Evolutionary conservation across 306 rosid genomes (phyloP).

Genomic region (Mimosa bimucronata): DNA sequence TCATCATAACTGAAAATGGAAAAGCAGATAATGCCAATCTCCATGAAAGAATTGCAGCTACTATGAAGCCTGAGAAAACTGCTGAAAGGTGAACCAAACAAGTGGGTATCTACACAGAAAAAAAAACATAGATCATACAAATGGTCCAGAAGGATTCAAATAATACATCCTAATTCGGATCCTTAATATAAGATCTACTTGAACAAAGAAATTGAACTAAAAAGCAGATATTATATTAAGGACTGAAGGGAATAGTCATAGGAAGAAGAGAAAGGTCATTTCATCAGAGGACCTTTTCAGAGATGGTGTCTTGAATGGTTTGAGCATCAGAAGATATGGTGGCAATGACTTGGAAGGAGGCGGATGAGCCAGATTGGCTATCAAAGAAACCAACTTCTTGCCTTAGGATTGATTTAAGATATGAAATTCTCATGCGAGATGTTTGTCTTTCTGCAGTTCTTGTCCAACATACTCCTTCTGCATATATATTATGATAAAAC

Average conservation of each 20-base stretch:
- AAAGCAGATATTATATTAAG: too few relatives aligned
- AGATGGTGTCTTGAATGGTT: constrained; percentile 67
- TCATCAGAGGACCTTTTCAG: constrained; percentile 59
- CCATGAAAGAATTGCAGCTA: constrained; percentile 71
- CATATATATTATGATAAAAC: not conserved
- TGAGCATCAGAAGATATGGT: constrained; percentile 78
- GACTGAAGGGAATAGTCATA: not conserved
- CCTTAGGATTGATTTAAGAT: constrained; percentile 64
- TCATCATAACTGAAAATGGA: constrained; percentile 68
- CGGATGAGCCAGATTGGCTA: constrained; percentile 56
- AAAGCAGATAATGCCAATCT: constrained; percentile 70
- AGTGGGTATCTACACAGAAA: constrained; percentile 54
- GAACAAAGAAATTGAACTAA: too few relatives aligned
- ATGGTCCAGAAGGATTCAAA: not conserved
- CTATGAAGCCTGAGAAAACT: constrained; percentile 57
- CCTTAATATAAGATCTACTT: too few relatives aligned
- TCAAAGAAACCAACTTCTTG: constrained; percentile 84
- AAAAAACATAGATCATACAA: not conserved
- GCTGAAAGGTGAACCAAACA: constrained; percentile 61
- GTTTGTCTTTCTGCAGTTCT: constrained; percentile 86
- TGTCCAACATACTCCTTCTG: constrained; percentile 85
- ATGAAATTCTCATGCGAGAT: constrained; percentile 64
- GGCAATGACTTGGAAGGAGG: constrained; percentile 68
- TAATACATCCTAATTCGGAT: too few relatives aligned
- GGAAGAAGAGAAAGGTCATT: not conserved